Evolutionary conservation across 2,329 filamentous ascomycete genomes (phyloP), one percentile per base, ranked within the genome.

Genomic region (Alternaria metachromatica): DNA sequence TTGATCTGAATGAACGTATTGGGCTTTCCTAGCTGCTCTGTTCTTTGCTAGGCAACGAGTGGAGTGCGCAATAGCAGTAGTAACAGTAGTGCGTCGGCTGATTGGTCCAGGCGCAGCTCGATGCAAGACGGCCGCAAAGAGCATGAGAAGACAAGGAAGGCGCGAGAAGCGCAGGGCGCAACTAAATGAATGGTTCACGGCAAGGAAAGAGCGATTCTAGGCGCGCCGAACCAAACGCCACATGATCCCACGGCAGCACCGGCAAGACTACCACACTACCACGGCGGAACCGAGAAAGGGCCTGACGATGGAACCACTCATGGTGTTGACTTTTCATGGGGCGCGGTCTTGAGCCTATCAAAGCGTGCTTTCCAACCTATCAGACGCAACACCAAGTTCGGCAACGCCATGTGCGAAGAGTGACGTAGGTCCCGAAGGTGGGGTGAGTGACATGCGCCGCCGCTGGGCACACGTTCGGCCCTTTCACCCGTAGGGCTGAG

Each of bases 401-500:
- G 57, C 33, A 43, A 33, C 33, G 57, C 56, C 51, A 41, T 48
- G 55, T 23, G 54, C 57, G 55, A 50, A 49, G 20, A 23, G 53
- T 69, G 66, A 69, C 66, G 66, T 67, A 60, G 54, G 54, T 45
- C 28, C 61, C 51, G 30, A 45, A 62, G 26, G 65, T 63, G 65
- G 65, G 63, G 65, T 63, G 58, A 50, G 46, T 61, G 60, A 66
- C 55, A 60, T 41, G 45, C 61, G 57, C 61, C 61, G 61, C 60
- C 49, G 56, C 43, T 53, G 56, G 49, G 62, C 49, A 21, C 44
- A 53, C 49, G 50, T 60, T 62, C 62, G 60, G 65, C 57, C 55
- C 65, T 63, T 63, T 63, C 56, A 33, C 25, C 57, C 53, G 53
- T 65, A 69, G 62, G 66, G 66, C 66, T 69, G 66, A 67, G 56